Evolutionary conservation across 2,329 filamentous ascomycete genomes (phyloP), one percentile per base, ranked within the genome.

Genomic region (Fusarium euwallaceae): DNA sequence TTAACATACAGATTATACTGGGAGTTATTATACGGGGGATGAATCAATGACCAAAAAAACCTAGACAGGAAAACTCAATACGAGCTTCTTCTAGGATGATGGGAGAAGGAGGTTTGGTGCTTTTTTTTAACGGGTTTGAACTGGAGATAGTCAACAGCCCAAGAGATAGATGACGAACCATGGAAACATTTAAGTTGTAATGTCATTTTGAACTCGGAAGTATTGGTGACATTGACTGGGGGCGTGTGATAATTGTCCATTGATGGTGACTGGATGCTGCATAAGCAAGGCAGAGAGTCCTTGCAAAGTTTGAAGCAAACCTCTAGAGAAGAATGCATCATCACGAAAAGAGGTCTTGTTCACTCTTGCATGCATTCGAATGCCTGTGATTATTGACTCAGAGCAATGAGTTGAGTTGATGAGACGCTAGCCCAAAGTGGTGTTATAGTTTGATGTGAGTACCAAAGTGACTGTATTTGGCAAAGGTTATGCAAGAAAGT

Each of bases 21-120:
- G 61, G 48, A 58, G 63, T 60, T 60, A 60, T 45, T 36, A 48
- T 32, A 53, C 29, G 61, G 55, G 51, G 58, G 71, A 66, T 51
- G 63, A 64, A 69, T 74, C 72, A 65, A 72, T 61, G 72, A 72
- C 63, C 37, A 48, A 53, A 69, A 67, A 67, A 67, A 71, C 48
- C 48, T 56, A 12, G 32, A 39, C 29, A 17, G 63, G 20, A 60
- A 39, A 53, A 51, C 3, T 58, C 27, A 12, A 59, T 20, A 11
- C 11, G 24, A 51, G 2, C 22, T 51, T 51, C 48, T 6, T 32
- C 24, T 56, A 20, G 29, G 51, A 59, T 59, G 29, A 48, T 39
- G 61, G 45, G 22, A 56, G 61, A 64, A 62, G 41, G 51, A 59
- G 48, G 71, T 9, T 41, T 43, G 48, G 61, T 64, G 61, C n/a